Conservation (phyloP, 768 basidiomycete genomes). For the Termitomyces sp. region DNA sequence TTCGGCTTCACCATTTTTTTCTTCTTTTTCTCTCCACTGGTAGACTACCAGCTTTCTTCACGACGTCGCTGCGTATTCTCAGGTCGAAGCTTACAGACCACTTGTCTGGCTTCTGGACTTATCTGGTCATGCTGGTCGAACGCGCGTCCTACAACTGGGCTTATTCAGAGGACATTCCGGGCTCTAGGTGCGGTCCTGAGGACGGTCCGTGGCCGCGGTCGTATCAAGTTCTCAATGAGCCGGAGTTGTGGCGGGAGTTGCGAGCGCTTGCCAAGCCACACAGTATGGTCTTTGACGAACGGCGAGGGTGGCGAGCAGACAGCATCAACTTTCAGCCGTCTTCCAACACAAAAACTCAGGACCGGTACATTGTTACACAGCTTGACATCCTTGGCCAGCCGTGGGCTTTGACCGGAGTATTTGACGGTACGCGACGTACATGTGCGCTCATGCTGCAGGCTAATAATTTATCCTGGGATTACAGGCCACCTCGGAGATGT, state of each 20-base stretch:
- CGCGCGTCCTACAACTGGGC: slow-evolving; percentile 36
- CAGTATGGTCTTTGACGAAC: slow-evolving; percentile 28
- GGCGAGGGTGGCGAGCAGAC: slow-evolving; percentile 38
- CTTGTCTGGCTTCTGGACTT: slow-evolving; percentile 15
- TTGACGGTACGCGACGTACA: slow-evolving; percentile 46
- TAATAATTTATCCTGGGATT: slow-evolving; percentile 6
- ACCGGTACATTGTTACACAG: slow-evolving; percentile 55
- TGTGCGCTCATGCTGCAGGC: neutral
- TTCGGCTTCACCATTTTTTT: neutral
- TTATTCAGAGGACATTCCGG: slow-evolving; percentile 56
- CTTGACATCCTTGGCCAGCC: slow-evolving; percentile 47
- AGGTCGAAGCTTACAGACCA: slow-evolving; percentile 6
- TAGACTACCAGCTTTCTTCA: slow-evolving; percentile 5
- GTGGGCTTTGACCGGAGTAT: slow-evolving; percentile 67
- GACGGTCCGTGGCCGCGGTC: slow-evolving; percentile 63
- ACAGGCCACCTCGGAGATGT: slow-evolving; percentile 65
- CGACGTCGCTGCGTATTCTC: slow-evolving; percentile 9
- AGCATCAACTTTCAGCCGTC: slow-evolving; percentile 67
- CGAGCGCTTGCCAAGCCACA: slow-evolving; percentile 47
- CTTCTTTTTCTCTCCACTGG: neutral
- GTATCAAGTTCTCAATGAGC: slow-evolving; percentile 43
- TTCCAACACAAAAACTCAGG: slow-evolving; percentile 47
- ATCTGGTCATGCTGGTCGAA: slow-evolving; percentile 32
- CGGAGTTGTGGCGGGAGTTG: slow-evolving; percentile 51
- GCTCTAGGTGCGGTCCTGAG: slow-evolving; percentile 55